Conservation (phyloP, 768 basidiomycete species). For the Hydnum rufescens region DNA sequence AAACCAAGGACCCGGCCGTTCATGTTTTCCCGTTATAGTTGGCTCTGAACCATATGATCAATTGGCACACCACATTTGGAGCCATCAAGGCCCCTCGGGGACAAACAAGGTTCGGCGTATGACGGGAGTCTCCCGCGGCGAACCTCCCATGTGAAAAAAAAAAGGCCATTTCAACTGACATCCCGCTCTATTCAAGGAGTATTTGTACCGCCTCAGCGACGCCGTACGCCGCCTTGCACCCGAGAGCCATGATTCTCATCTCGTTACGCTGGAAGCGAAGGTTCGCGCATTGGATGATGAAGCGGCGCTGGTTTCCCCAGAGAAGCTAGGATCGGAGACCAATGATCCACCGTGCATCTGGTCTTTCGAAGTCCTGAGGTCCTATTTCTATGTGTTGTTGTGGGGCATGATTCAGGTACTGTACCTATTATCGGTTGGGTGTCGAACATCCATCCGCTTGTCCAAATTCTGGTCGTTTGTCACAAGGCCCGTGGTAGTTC, state of each 20-base stretch:
- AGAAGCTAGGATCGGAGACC: background rate
- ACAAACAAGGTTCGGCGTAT: slow-evolving; percentile 58
- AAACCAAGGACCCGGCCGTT: no score
- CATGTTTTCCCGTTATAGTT: no score
- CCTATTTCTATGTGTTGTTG: no score
- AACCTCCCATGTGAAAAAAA: background rate
- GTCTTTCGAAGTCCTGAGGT: no score
- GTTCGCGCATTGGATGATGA: background rate
- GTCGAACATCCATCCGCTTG: no score
- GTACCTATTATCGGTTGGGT: no score
- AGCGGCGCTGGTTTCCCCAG: background rate
- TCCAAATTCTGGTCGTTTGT: no score
- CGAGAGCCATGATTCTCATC: slow-evolving; percentile 51
- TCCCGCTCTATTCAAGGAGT: slow-evolving; percentile 43
- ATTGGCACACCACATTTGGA: slow-evolving; percentile 52
- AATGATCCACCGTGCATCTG: no score
- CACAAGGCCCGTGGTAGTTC: no score
- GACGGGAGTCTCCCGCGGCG: background rate
- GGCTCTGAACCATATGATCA: slow-evolving; percentile 60
- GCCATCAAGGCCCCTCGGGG: slow-evolving; percentile 69
- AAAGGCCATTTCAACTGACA: background rate
- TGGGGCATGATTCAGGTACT: no score
- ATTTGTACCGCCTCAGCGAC: slow-evolving; percentile 57
- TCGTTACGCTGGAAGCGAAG: slow-evolving; percentile 48
- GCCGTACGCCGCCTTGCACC: slow-evolving; percentile 59